Conservation (phyloP, 306 rosid genomes). For the Prunus campanulata region DNA sequence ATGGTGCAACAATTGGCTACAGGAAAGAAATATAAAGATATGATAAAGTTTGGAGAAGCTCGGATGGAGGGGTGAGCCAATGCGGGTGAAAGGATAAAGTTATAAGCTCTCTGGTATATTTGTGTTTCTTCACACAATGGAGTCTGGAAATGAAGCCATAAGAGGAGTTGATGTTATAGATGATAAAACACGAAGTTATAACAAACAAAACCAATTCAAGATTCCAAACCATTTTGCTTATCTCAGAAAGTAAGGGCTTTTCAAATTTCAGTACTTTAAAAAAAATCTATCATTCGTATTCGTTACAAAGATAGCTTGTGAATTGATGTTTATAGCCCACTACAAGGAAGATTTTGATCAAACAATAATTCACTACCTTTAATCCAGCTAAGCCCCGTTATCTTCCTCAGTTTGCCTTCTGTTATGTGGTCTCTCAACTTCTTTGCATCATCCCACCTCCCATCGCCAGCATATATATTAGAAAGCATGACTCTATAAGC, state of each 20-base stretch:
- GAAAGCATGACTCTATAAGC: constrained; percentile 75
- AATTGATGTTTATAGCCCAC: not conserved
- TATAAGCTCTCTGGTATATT: not conserved
- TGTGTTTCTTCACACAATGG: not conserved
- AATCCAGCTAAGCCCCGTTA: constrained; percentile 71
- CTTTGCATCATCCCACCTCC: constrained; percentile 74
- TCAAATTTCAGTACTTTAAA: not conserved
- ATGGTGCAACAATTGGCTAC: not conserved
- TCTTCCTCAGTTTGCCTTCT: constrained; percentile 42
- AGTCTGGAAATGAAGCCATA: not conserved
- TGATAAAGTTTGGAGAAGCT: not conserved
- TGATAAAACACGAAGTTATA: not conserved
- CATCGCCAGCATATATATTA: constrained; percentile 68
- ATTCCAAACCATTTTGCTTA: not conserved
- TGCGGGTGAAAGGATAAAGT: not conserved
- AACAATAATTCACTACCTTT: constrained; percentile 28
- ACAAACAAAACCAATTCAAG: not conserved
- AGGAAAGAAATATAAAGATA: not conserved
- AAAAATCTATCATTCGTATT: not conserved
- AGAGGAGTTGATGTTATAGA: not conserved
- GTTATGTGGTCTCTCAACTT: constrained; percentile 61
- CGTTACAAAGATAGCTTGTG: not conserved
- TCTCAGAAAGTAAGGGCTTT: not conserved
- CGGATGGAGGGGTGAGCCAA: not conserved
- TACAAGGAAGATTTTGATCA: not conserved